Base-by-base conservation (phyloP, 441 rosid genomes). In the Erodium moschatum region DNA sequence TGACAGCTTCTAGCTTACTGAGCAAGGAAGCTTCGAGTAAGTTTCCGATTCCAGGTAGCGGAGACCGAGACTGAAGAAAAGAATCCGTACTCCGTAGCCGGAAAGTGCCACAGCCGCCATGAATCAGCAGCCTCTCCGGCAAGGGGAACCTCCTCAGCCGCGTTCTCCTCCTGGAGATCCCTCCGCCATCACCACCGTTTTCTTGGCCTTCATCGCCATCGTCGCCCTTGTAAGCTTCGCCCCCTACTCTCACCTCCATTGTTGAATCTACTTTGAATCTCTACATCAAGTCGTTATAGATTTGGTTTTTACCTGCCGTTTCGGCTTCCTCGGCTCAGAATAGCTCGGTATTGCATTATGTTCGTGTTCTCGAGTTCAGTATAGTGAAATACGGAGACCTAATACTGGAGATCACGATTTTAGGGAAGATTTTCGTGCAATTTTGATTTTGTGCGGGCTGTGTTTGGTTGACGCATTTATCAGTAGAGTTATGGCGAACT, bases 181-280 rank as follows among this genome's bases (percentile, higher is more conserved):
- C 70, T 65, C 86, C 54, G 67, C 82, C 11, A 70, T 80, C 11
- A 48, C 80, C 78, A 2, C 83, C n/a, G 73, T 78, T 2, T 79
- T 85, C 65, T 50, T 85, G 68, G 56, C 77, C 68, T 85, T 85
- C 56, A 6, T 81, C 67, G 86, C 72, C 63, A 78, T 87, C 73
- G 46, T 82, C 62, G 73, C 78, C 40, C 15, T 79, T 75, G 97
- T 87, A 78, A 52, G 15, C 18, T 19, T 29, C 69, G 65, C n/a
- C 27, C 31, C 69, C 10, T 40, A 7, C 12, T 40, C 44, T 5
- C 54, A 35, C 40, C 40, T 35, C 40, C 40, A 24, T 42, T 40
- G 61, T 4, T 18, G 24, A 2, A 0, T 56, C 5, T 20, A 20
- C 64, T 58, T 58, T 58, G 19, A 20, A 35, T 35, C 40, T 29